Conservation (phyloP, 306 rosid species). For the Begonia fuchsioides region DNA sequence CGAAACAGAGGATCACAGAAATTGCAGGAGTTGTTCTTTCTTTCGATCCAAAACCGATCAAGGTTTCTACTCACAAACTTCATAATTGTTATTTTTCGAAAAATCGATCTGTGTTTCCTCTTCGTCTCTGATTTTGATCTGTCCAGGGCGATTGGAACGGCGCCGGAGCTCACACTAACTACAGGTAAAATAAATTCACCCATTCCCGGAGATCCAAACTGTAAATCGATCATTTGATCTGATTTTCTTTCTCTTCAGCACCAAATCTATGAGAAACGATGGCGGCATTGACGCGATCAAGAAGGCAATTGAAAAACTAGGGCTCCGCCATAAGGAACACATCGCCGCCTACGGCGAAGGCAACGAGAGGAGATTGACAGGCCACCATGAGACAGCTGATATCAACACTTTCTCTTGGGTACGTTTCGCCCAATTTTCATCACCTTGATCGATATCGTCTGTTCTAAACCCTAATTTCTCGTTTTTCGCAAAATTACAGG, state of each 20-base stretch:
- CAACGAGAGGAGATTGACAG: conserved; percentile 47
- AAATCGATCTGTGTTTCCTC: too few relatives aligned
- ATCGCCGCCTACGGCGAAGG: conserved; percentile 42
- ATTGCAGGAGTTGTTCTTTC: conserved; percentile 34
- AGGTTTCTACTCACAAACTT: conserved; percentile 12
- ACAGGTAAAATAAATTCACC: conserved; percentile 14
- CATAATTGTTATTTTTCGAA: neutral
- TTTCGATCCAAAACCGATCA: conserved; percentile 45
- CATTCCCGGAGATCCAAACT: neutral
- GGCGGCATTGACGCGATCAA: conserved; percentile 34
- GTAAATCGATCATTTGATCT: neutral
- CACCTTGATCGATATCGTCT: too few relatives aligned
- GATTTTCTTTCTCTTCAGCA: conserved; percentile 12
- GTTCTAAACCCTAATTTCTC: too few relatives aligned
- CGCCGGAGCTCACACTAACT: conserved; percentile 46
- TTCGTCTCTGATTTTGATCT: neutral
- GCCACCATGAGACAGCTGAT: conserved; percentile 50
- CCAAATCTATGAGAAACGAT: conserved; percentile 31
- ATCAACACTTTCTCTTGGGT: conserved; percentile 42
- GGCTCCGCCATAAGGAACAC: conserved; percentile 33
- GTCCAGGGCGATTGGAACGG: conserved; percentile 51
- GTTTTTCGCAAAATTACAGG: conserved; percentile 12
- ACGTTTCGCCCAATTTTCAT: neutral
- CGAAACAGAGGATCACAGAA: conserved; percentile 36
- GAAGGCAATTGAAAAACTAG: conserved; percentile 34